Percentiles rank a stretch among this genome's conserved stretches.
Evolutionary conservation across 2,329 filamentous ascomycete genomes (phyloP).

Genomic region (Phyllosticta capitalensis): DNA sequence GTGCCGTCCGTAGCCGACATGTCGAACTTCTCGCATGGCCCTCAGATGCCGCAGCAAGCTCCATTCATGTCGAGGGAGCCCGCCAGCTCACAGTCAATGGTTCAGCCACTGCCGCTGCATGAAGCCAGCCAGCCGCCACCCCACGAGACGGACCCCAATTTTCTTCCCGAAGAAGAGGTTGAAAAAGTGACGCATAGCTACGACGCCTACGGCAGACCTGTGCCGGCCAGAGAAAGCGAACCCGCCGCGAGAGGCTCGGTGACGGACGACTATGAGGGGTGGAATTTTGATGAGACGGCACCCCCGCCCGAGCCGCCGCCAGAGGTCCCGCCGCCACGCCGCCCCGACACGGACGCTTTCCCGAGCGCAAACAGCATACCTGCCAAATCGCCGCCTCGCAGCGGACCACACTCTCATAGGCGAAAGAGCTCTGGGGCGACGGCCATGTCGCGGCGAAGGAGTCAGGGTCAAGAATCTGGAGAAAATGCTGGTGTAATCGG

Average conservation of each 20-base stretch:
- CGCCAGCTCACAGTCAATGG: conserved; percentile 28
- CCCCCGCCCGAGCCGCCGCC: conserved; percentile 48
- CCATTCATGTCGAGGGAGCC: conserved; percentile 37
- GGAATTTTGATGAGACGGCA: conserved; percentile 85
- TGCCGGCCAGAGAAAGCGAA: conserved; percentile 37
- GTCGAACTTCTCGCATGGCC: conserved; percentile 31
- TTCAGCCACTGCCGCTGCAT: conserved; percentile 11
- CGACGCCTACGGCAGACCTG: conserved; percentile 47
- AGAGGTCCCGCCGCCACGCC: conserved; percentile 45
- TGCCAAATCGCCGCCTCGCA: conserved; percentile 68
- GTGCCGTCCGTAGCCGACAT: conserved; percentile 34
- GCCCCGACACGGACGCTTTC: conserved; percentile 82
- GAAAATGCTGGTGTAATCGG: conserved; percentile 32
- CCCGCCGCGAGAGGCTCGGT: conserved; percentile 28
- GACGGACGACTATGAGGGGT: conserved; percentile 57
- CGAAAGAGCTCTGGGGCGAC: conserved; percentile 62
- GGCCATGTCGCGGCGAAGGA: conserved; percentile 54
- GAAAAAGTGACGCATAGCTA: conserved; percentile 50
- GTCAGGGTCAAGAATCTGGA: conserved; percentile 52
- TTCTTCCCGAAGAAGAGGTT: conserved; percentile 44
- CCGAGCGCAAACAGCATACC: conserved; percentile 68
- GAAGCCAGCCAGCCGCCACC: conserved; percentile 25
- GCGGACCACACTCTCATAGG: conserved; percentile 57
- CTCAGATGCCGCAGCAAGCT: conserved; percentile 29
- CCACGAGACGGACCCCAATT: conserved; percentile 29